A percentile compares a stretch with the other conserved stretches of the same genome.
Conservation (phyloP, 2,329 filamentous ascomycete species). For the Colletotrichum sp. region DNA sequence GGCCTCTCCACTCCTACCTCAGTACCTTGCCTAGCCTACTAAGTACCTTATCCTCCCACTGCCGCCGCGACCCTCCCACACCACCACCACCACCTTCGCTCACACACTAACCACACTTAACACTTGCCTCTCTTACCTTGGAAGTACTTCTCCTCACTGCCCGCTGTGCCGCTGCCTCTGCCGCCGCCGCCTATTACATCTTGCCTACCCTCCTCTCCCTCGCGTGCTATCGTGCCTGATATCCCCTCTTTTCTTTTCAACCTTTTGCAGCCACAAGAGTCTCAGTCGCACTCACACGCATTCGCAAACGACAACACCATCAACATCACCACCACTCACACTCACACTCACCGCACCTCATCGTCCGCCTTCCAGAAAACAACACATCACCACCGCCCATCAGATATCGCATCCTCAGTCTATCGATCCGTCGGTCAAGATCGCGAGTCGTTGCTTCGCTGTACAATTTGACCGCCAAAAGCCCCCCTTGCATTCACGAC, state of each 20-base stretch:
- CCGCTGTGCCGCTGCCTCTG: not conserved
- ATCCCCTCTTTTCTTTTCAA: slow-evolving; percentile 22
- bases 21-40: not conserved
- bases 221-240: slow-evolving; percentile 16
- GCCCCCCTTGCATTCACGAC: slow-evolving; percentile 22
- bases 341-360: not conserved
- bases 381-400: not conserved
- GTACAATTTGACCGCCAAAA: slow-evolving; percentile 20
- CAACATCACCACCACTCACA: not conserved
- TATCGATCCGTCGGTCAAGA: slow-evolving; percentile 1
- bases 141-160: not conserved
- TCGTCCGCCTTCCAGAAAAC: not conserved
- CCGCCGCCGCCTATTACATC: slow-evolving; percentile 18
- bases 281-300: not conserved
- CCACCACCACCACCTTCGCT: not conserved
- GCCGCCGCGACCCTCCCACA: slow-evolving; percentile 10
- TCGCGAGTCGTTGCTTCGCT: not conserved
- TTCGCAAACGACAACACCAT: not conserved
- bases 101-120: not conserved
- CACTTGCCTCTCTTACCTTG: not conserved
- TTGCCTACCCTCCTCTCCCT: slow-evolving; percentile 20
- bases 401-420: not conserved
- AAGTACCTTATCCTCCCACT: slow-evolving; percentile 6
- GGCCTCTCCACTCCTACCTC: slow-evolving; percentile 12
- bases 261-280: slow-evolving; percentile 8